Evolutionary conservation across 164 flowering plant species (phyloP), one percentile per base, ranked within the genome.

Genomic region (Magnolia kwangsiensis): DNA sequence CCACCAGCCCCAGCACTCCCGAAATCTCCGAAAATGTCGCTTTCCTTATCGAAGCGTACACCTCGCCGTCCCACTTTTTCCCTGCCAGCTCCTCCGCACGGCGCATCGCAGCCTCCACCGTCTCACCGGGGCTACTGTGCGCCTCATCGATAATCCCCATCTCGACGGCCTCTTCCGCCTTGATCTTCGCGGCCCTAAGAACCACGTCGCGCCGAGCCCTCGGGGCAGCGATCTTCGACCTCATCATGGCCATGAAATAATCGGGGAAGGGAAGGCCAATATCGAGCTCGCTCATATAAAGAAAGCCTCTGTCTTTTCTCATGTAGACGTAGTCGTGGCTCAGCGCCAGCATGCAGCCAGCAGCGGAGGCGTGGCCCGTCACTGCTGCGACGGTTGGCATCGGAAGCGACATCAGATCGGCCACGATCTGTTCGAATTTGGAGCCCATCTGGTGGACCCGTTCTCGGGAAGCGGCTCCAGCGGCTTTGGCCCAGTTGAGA

Each of bases 251-350:
- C 80, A 77, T 61, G 72, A 81, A 72, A 50, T 68, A 77, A 50
- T 73, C 76, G 19, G 81, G 74, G 16, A 79, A 59, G 9, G 69
- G 31, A 1, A 79, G 66, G 27, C 87, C 86, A 11, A 91, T 91
- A 65, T 95, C 91, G n/a, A 91, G 78, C 86, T 95, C 98, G 78
- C 97, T 90, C 97, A 93, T 90, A 86, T 95, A 95, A 4, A 95
- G 78, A 55, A 93, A 77, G 2, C 97, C 94, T 20, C 86, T 75
- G 75, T 90, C 97, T 18, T 76, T 82, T 74, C 94, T 76, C 98
- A 93, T 93, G 18, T 89, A 27, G 0, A 90, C 77, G 74, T 93
- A 89, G 82, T 95, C 98, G 80, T 95, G 97, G 77, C 84, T 59
- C 7, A 93, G 72, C 0, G 93, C 98, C 3, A 93, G 78, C 8